These are phyloP conservation scores for Paxillus ammoniavirescens DNA, from an alignment of 768 basidiomycete species.

Conservation along the genomic window DNA sequence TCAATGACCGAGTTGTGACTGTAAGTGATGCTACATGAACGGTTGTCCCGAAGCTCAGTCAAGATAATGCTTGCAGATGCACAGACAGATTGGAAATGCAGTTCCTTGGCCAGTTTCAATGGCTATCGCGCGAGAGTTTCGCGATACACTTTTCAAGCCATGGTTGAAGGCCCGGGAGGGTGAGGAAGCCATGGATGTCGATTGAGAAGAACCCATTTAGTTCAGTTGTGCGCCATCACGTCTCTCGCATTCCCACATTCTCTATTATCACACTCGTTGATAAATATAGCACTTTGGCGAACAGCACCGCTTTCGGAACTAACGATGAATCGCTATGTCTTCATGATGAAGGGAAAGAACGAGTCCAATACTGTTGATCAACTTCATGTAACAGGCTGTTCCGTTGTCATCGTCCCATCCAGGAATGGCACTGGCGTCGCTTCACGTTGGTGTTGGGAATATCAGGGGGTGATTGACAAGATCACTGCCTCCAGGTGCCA, in stretches of 20 bases:
- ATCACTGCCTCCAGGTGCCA: not conserved
- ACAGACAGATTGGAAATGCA: conserved; percentile 80
- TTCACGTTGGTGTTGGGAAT: not conserved
- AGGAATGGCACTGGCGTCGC: not conserved
- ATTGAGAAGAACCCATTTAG: conserved; percentile 14
- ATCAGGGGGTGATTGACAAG: not conserved
- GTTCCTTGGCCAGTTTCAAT: conserved; percentile 64
- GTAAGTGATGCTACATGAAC: conserved; percentile 38
- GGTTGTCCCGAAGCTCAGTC: not conserved
- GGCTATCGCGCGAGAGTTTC: conserved; percentile 66
- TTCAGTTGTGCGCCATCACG: not conserved
- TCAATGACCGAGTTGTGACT: conserved; percentile 53
- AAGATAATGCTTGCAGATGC: conserved; percentile 49
- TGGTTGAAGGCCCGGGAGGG: conserved; percentile 43
- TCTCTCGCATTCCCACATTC: not conserved
- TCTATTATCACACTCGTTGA: not conserved
- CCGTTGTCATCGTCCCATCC: not conserved
- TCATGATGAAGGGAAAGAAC: too few species aligned
- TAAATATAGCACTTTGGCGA: too few species aligned
- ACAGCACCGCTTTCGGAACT: too few species aligned
- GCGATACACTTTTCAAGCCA: conserved; percentile 46
- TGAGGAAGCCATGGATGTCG: conserved; percentile 37
- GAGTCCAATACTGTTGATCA: too few species aligned
- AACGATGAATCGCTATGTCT: too few species aligned
- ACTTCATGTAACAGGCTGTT: too few species aligned